Evolutionary conservation across 495 filamentous ascomycete species (phyloP).

Genomic region (Lineolata rhizophorae): DNA sequence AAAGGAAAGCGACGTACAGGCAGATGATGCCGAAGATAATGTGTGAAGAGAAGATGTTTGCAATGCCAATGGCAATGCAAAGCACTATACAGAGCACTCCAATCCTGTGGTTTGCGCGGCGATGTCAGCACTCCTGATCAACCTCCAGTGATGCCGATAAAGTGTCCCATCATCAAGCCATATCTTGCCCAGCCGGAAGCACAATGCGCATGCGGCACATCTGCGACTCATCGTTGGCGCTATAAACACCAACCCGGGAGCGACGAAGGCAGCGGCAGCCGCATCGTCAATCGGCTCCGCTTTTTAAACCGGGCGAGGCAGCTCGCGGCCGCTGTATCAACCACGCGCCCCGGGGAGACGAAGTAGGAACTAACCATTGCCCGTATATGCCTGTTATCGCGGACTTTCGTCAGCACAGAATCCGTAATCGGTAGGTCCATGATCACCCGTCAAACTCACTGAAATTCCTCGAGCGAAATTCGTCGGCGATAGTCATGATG

Average conservation of each 20-base stretch:
- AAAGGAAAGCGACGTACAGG: constrained; percentile 73
- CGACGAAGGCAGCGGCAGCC: no score
- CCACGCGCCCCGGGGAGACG: no score
- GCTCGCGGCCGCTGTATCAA: no score
- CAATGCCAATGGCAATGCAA: constrained; percentile 85
- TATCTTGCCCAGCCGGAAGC: no score
- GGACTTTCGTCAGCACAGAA: no score
- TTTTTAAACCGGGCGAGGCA: no score
- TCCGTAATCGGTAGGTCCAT: no score
- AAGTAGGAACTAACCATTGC: constrained; percentile 95
- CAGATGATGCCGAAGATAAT: constrained; percentile 69
- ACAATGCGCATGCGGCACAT: no score
- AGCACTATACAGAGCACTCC: constrained; percentile 86
- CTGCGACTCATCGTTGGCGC: no score
- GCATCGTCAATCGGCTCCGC: no score
- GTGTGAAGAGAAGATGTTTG: constrained; percentile 54
- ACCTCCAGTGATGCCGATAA: neutral
- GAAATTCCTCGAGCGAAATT: constrained; percentile 93
- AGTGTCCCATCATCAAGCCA: no score
- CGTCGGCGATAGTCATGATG: constrained; percentile 32
- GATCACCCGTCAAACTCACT: constrained; percentile 35
- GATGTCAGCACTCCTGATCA: neutral
- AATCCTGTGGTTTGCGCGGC: constrained; percentile 65
- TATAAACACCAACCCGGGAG: no score
- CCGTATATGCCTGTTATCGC: constrained; percentile 76